These are phyloP conservation scores for Phlebopus sp. DNA, from an alignment of 1,284 basidiomycete species.

Conservation along the genomic window DNA sequence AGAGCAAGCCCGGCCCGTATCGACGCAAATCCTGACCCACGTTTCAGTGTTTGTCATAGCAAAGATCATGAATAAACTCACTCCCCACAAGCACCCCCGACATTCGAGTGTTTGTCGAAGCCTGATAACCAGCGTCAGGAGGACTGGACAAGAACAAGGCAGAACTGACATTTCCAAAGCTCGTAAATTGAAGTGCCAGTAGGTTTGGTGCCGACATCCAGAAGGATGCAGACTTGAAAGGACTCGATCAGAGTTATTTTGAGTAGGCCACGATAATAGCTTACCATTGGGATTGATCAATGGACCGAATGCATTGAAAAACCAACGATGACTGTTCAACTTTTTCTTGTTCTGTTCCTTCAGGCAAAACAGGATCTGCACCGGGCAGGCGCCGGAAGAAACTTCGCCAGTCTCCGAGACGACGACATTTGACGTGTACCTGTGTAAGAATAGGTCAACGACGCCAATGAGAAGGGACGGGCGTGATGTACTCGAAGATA, in stretches of 20 bases:
- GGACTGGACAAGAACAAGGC: not conserved
- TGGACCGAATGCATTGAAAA: slow-evolving; percentile 94
- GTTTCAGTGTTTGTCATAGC: slow-evolving; percentile 1
- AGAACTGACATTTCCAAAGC: slow-evolving; percentile 78
- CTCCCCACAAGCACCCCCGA: slow-evolving; percentile 96
- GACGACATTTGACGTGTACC: slow-evolving; percentile 77
- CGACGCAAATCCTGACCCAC: slow-evolving; percentile 71
- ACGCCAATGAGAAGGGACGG: slow-evolving; percentile 1
- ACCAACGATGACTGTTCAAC: slow-evolving; percentile 91
- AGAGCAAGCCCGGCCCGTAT: slow-evolving; percentile 75
- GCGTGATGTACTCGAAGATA: slow-evolving; percentile 76
- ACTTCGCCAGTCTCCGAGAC: slow-evolving; percentile 87
- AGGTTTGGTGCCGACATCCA: slow-evolving; percentile 94
- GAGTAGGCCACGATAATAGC: slow-evolving; percentile 11
- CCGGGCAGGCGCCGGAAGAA: slow-evolving; percentile 76
- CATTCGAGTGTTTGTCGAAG: slow-evolving; percentile 87
- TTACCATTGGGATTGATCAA: slow-evolving; percentile 79
- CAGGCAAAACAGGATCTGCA: slow-evolving; percentile 92
- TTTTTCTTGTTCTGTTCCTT: slow-evolving; percentile 98
- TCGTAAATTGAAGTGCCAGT: slow-evolving; percentile 94
- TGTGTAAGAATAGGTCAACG: slow-evolving; percentile 31
- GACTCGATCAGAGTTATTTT: not conserved
- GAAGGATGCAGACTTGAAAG: slow-evolving; percentile 69
- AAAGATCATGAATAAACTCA: slow-evolving; percentile 35
- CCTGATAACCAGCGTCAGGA: slow-evolving; percentile 39